phyloP scores from a whole-genome alignment of 805 yeast genomes.

The Metschnikowia vanudenii region DNA sequence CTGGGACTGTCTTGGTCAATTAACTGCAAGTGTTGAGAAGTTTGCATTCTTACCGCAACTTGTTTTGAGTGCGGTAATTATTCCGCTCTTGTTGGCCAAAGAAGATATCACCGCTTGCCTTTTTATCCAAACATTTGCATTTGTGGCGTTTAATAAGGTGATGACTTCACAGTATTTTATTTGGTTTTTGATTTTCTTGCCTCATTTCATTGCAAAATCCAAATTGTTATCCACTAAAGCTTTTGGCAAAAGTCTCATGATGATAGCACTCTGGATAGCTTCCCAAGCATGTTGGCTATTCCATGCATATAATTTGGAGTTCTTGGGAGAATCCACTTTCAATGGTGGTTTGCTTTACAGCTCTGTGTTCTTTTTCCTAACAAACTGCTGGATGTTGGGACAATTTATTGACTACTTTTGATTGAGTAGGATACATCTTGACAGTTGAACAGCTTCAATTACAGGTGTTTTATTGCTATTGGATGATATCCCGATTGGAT shows the following conservation, averaged over 20 bases:
- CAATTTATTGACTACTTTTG: constrained; percentile 42
- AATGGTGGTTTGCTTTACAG: constrained; percentile 56
- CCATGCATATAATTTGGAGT: constrained; percentile 78
- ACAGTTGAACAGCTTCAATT: background rate
- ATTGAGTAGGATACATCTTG: background rate
- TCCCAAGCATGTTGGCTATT: constrained; percentile 78
- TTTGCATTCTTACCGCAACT: constrained; percentile 86
- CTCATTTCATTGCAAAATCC: constrained; percentile 60
- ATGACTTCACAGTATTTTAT: constrained; percentile 93
- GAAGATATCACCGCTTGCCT: constrained; percentile 32
- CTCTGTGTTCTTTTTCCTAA: constrained; percentile 56
- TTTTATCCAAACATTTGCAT: constrained; percentile 44
- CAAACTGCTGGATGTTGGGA: constrained; percentile 61
- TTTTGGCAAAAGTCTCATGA: constrained; percentile 35
- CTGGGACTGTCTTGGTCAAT: background rate
- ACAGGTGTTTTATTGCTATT: background rate
- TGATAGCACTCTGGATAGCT: constrained; percentile 58
- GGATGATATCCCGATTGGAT: no score
- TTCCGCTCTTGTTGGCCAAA: constrained; percentile 51
- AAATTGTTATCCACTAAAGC: constrained; percentile 21
- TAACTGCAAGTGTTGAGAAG: constrained; percentile 38
- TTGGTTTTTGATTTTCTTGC: constrained; percentile 88
- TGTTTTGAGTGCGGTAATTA: constrained; percentile 50
- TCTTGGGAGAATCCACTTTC: constrained; percentile 67
- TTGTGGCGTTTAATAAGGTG: constrained; percentile 52